Evolutionary conservation across 2,329 filamentous ascomycete species (phyloP), one percentile per base, ranked within the genome.

Genomic region (Camillea tinctor): DNA sequence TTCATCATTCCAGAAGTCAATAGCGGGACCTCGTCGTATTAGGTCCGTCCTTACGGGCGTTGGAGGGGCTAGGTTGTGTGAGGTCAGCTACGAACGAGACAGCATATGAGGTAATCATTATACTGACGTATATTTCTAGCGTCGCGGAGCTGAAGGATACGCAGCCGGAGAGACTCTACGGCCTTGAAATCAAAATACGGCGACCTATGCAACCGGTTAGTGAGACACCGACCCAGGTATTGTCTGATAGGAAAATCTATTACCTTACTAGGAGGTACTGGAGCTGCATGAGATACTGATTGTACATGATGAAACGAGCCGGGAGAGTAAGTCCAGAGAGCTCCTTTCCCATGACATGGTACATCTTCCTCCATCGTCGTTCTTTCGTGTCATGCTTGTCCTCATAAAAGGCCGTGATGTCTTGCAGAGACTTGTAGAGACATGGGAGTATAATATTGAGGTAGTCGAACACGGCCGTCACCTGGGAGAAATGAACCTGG

Each of bases 311-410:
- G 61, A 88, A 87, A 6, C 84, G 76, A 17, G 81, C 79, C 1
- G 80, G 79, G 1, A 88, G 73, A 5, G 76, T 75, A 30, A 84
- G 77, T 0, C 81, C 82, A 2, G 76, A 79, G 3, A 79, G 79
- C 67, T 87, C 82, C 22, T 80, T 76, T 7, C 77, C 79, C 78
- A 88, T 79, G 4, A 75, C 73, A 69, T 86, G 78, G 67, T 82
- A 85, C 83, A 88, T 87, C 64, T 78, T 79, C 50, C 80, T 78
- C 85, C 86, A 88, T 57, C 84, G 79, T 40, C 77, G 74, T 61
- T 81, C 77, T 57, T 78, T 80, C 19, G 76, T 74, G 50, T 80
- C 64, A 4, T 75, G 76, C 40, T 75, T 79, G 67, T 87, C 80
- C 36, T 84, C 79, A 66, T 84, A 81, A 70, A 79, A 79, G 8